Evolutionary conservation across 306 rosid genomes (phyloP), one percentile per base, ranked within the genome.

Genomic region (Vigna radiata): DNA sequence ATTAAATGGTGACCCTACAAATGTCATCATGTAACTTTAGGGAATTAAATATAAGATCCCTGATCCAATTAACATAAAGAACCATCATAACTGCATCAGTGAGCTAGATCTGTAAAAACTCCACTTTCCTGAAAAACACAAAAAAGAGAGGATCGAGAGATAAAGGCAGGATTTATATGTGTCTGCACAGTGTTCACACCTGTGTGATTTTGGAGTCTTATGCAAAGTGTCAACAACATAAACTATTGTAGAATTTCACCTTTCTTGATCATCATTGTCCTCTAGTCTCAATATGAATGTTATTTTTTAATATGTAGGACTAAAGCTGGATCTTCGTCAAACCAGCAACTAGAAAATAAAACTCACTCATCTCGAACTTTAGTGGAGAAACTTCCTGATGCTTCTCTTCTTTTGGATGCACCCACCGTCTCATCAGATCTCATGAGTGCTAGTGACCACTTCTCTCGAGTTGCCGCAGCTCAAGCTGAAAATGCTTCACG

Each of bases 371-470:
- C 86, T 36, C 74, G 43, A 21, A 69, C 84, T 78, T 77, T 85
- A 14, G 44, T 82, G 43, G 88, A 78, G 83, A 88, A 82, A 78
- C 98, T 95, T 77, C 98, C 98, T 10, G 98, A 95, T 78, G 98
- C 93, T 84, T 90, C 97, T 6, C 69, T 90, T 83, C 95, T 95
- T 43, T 89, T 95, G 71, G 87, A 69, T 84, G 88, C 95, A 63
- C 82, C 97, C 11, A 54, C 85, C 12, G 46, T 76, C 59, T 79
- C 93, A 69, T 82, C 89, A 47, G 75, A 47, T 83, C 60, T 85
- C 81, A 52, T 79, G 84, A 72, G 82, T 68, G 68, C 86, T 58
- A 69, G 78, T 5, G 87, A 94, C 65, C 97, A 94, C 76, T 90
- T 89, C 47, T 79, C 97, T 46, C 82, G 86, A 63, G 97, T 94